Percentiles rank a stretch among this genome's conserved stretches.
Evolutionary conservation across 1,139 yeast species (phyloP).

Genomic region (Candida freyschussii): DNA sequence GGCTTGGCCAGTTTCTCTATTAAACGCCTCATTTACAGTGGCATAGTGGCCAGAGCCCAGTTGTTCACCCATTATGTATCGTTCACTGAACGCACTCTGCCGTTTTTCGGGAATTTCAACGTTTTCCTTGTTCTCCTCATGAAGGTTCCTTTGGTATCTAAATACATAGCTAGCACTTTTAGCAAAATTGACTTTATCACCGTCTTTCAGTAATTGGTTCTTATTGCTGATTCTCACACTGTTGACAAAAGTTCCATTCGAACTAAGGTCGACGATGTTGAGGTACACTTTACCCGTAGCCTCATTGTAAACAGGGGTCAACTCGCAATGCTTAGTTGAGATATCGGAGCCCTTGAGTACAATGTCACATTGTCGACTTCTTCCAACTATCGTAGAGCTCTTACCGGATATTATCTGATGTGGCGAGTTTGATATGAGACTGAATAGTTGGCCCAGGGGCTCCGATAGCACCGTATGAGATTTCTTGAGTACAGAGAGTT

Average conservation of each 20-base stretch:
- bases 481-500: conserved; percentile 10
- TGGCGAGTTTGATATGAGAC: conserved; percentile 10
- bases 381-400: conserved; percentile 36
- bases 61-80: conserved; percentile 55
- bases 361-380: conserved; percentile 63
- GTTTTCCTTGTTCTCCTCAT: conserved; percentile 13
- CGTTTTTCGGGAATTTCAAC: not conserved
- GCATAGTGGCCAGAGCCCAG: conserved; percentile 79
- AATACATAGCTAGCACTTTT: conserved; percentile 53
- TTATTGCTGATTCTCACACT: conserved; percentile 49
- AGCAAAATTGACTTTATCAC: conserved; percentile 63
- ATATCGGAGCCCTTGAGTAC: conserved; percentile 53
- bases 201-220: conserved; percentile 49
- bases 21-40: conserved; percentile 63
- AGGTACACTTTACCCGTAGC: conserved; percentile 36
- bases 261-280: conserved; percentile 52
- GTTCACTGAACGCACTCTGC: conserved; percentile 43
- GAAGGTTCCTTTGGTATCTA: conserved; percentile 35
- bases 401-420: conserved; percentile 8
- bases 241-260: conserved; percentile 66
- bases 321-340: conserved; percentile 60
- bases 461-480: conserved; percentile 9
- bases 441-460: conserved; percentile 17
- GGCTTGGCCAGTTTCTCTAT: conserved; percentile 50
- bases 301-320: conserved; percentile 35